phyloP scores from a whole-genome alignment of 2,329 filamentous ascomycete genomes.

The Aureobasidium sp. region DNA sequence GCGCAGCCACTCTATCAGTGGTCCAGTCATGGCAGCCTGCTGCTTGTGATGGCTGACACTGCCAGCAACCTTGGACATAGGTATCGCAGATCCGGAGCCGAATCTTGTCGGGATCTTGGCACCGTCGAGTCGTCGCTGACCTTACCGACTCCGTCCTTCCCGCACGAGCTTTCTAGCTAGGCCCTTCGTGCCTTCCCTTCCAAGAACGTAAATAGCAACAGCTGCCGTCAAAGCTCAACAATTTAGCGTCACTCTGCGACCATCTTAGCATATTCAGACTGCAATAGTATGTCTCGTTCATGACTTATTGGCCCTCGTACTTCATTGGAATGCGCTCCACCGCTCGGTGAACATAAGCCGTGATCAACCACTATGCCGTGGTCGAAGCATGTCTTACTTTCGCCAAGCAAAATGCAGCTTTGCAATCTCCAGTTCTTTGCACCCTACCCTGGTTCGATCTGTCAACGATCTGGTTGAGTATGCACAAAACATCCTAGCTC shows the following conservation, averaged over 20 bases:
- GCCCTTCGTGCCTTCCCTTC: not conserved
- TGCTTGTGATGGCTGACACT: not conserved
- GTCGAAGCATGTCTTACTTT: not conserved
- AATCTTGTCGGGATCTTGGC: conserved; percentile 1
- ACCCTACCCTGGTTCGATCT: conserved; percentile 1
- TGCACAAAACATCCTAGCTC: conserved; percentile 10
- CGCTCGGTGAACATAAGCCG: not conserved
- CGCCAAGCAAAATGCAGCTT: conserved; percentile 1
- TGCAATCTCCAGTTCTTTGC: not conserved
- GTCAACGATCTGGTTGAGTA: not conserved
- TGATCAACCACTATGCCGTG: not conserved
- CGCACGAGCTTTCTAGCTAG: not conserved
- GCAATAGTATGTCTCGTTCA: conserved; percentile 2
- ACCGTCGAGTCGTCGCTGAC: not conserved
- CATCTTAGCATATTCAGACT: conserved; percentile 1
- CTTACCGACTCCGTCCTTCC: not conserved
- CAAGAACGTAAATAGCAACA: not conserved
- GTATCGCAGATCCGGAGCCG: conserved; percentile 1
- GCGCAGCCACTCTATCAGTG: not conserved
- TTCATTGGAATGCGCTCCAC: not conserved
- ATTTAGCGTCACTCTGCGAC: not conserved
- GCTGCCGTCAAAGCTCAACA: not conserved
- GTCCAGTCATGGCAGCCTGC: not conserved
- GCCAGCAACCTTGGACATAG: not conserved
- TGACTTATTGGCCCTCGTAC: not conserved